Conservation (phyloP, 208 protist species). For the Naegleria lovaniensis region DNA sequence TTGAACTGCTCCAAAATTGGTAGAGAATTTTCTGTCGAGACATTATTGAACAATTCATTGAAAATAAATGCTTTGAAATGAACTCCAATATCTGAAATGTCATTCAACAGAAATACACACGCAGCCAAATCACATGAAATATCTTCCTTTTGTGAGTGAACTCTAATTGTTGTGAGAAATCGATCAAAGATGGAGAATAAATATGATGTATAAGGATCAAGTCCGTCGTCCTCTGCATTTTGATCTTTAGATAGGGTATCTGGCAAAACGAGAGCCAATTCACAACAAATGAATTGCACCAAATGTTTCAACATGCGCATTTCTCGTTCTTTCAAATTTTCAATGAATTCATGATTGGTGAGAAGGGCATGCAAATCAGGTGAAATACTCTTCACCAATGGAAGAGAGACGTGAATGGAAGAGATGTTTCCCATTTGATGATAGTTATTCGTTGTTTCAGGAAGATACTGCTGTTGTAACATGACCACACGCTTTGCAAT, state of each 20-base stretch:
- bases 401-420: neutral
- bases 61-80: neutral
- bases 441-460: too few relatives aligned
- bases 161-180: neutral
- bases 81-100: neutral
- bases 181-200: neutral
- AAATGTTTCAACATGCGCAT: too few relatives aligned
- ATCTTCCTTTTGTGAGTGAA: neutral
- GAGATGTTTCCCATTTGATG: neutral
- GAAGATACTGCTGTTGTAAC: too few relatives aligned
- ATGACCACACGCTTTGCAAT: too few relatives aligned
- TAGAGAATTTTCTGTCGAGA: neutral
- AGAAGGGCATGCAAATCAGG: neutral
- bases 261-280: too few relatives aligned
- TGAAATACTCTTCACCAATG: neutral
- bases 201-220: neutral
- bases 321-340: neutral
- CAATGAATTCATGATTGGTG: neutral
- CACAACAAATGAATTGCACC: too few relatives aligned
- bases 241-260: too few relatives aligned
- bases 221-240: too few relatives aligned
- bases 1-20: neutral
- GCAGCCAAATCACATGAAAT: neutral
- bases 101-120: neutral
- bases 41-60: neutral